A percentile compares a stretch with the other conserved stretches of the same genome.
phyloP scores from a whole-genome alignment of 768 basidiomycete genomes.

The Russula virescens region DNA sequence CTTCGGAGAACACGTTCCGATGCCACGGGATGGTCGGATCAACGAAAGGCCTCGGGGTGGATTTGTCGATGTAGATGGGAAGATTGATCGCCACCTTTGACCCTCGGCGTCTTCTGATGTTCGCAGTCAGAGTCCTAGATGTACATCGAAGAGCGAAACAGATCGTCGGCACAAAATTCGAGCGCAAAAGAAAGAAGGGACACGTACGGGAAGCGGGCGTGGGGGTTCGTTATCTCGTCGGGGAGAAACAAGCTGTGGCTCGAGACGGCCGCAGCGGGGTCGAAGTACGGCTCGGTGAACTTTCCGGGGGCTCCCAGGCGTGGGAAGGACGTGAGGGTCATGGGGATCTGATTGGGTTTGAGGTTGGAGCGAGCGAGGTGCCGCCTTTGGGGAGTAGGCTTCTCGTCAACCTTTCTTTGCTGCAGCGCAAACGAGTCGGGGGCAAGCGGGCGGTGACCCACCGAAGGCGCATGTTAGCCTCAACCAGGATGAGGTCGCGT shows the following conservation, averaged over 20 bases:
- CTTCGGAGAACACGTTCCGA: conserved; percentile 76
- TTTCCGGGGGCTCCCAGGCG: conserved; percentile 81
- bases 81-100: conserved; percentile 95
- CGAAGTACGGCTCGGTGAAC: conserved; percentile 87
- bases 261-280: conserved; percentile 69
- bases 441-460: conserved; percentile 25
- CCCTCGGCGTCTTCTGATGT: conserved; percentile 84
- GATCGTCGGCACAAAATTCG: background rate
- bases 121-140: conserved; percentile 89
- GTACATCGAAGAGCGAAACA: background rate
- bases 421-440: background rate
- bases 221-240: conserved; percentile 94
- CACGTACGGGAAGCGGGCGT: conserved; percentile 95
- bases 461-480: conserved; percentile 94
- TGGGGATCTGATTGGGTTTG: conserved; percentile 77
- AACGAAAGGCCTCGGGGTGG: conserved; percentile 84
- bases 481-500: conserved; percentile 81
- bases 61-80: conserved; percentile 83
- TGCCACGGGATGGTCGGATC: conserved; percentile 92
- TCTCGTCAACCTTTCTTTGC: conserved; percentile 5
- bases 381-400: conserved; percentile 46
- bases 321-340: conserved; percentile 95
- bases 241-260: conserved; percentile 94
- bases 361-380: conserved; percentile 78
- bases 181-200: background rate